Evolutionary conservation across 345 rosid genomes (phyloP).

Genomic region (Carallia pectinifolia): DNA sequence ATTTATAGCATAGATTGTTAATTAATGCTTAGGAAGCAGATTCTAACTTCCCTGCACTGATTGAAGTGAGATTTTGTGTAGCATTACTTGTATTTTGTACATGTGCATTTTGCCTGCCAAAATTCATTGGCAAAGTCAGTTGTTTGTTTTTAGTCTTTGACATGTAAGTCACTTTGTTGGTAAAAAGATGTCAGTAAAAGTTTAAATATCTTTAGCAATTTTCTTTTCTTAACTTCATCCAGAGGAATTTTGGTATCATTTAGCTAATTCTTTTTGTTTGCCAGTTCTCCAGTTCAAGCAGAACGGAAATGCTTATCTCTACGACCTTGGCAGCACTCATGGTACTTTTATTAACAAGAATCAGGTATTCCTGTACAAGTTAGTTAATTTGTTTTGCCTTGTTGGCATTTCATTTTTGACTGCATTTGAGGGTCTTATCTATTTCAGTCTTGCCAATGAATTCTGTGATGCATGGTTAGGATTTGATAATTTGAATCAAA

Average conservation of each 20-base stretch:
- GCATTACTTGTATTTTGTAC: too few relatives aligned
- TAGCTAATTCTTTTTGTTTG: constrained; percentile 17
- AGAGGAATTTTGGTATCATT: background rate
- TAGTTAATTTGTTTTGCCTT: background rate
- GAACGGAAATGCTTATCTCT: constrained; percentile 74
- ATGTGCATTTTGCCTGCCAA: too few relatives aligned
- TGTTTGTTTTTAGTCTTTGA: too few relatives aligned
- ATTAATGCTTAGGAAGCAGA: too few relatives aligned
- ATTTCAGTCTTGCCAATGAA: background rate
- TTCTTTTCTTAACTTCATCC: too few relatives aligned
- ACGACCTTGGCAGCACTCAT: constrained; percentile 85
- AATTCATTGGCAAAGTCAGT: too few relatives aligned
- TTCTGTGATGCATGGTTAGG: background rate
- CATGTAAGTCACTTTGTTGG: too few relatives aligned
- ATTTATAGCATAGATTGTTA: too few relatives aligned
- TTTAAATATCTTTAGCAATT: too few relatives aligned
- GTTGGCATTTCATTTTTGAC: background rate
- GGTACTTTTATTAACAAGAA: constrained; percentile 74
- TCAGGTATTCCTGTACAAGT: constrained; percentile 46
- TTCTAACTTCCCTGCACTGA: too few relatives aligned
- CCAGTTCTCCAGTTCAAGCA: constrained; percentile 86
- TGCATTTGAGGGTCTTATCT: background rate
- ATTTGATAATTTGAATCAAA: background rate
- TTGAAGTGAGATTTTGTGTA: too few relatives aligned
- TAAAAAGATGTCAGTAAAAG: too few relatives aligned